phyloP scores from a whole-genome alignment of 164 flowering plant genomes.

The Berberis vulgaris region DNA sequence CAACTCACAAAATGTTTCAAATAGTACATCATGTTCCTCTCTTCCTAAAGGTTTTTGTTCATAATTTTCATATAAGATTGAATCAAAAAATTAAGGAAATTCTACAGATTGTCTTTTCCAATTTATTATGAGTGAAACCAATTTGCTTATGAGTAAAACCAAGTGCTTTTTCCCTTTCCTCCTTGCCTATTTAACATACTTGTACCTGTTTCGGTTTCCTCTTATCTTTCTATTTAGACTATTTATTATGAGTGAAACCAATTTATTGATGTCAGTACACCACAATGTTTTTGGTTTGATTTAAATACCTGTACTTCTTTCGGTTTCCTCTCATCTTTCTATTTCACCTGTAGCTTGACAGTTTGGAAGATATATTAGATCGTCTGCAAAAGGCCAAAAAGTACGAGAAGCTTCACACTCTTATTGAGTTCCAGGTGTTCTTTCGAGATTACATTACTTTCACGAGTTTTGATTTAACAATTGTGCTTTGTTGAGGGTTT shows the following conservation, averaged over 20 bases:
- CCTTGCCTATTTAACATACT: neutral
- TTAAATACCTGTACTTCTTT: neutral
- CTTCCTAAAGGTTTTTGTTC: too few relatives aligned
- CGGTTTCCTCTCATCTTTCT: neutral
- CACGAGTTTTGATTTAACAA: too few relatives aligned
- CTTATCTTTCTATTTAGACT: neutral
- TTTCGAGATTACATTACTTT: neutral
- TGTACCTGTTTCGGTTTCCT: constrained; percentile 28
- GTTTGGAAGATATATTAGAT: constrained; percentile 46
- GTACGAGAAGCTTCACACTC: constrained; percentile 29
- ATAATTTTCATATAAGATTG: too few relatives aligned
- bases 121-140: neutral
- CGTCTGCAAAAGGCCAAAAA: constrained; percentile 37
- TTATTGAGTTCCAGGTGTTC: constrained; percentile 51
- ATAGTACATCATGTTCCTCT: too few relatives aligned
- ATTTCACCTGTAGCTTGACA: constrained; percentile 33
- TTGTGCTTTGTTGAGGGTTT: neutral
- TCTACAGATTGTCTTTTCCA: neutral
- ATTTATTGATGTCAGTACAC: neutral
- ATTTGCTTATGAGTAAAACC: too few relatives aligned
- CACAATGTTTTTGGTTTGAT: neutral
- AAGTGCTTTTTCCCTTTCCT: neutral
- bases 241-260: neutral
- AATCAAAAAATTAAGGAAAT: too few relatives aligned
- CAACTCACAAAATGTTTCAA: too few relatives aligned